A percentile compares a stretch with the other conserved stretches of the same genome.
Conservation (phyloP, 1,284 basidiomycete genomes). For the Naganishia liquefaciens region DNA sequence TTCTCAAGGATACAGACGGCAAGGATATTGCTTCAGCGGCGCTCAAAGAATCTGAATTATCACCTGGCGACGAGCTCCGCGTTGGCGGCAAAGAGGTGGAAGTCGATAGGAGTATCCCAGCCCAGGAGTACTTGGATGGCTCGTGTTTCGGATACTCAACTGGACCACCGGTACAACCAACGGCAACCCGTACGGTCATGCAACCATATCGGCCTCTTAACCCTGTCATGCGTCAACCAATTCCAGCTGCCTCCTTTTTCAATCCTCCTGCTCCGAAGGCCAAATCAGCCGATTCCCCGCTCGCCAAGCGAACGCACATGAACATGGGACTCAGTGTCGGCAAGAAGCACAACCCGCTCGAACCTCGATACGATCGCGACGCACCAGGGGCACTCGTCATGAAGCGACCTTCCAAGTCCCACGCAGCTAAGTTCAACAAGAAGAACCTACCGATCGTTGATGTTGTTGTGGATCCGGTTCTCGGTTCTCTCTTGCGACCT, state of each 20-base stretch:
- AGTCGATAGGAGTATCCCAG: slow-evolving; percentile 61
- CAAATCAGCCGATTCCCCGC: slow-evolving; percentile 14
- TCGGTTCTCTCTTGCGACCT: slow-evolving; percentile 73
- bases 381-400: slow-evolving; percentile 80
- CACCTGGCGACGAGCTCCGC: slow-evolving; percentile 55
- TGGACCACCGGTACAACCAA: slow-evolving; percentile 30
- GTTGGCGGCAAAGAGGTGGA: slow-evolving; percentile 66
- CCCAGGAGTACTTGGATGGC: slow-evolving; percentile 59
- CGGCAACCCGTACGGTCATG: slow-evolving; percentile 18
- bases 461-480: slow-evolving; percentile 90
- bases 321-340: slow-evolving; percentile 12
- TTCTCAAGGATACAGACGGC: slow-evolving; percentile 57
- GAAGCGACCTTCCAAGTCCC: slow-evolving; percentile 71
- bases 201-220: slow-evolving; percentile 23
- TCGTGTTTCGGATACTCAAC: slow-evolving; percentile 54
- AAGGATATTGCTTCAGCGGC: slow-evolving; percentile 42
- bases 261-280: slow-evolving; percentile 18
- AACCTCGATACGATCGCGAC: slow-evolving; percentile 61
- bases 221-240: slow-evolving; percentile 32
- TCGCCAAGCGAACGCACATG: neutral
- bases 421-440: slow-evolving; percentile 68
- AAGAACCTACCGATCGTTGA: slow-evolving; percentile 60
- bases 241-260: slow-evolving; percentile 42
- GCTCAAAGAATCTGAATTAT: slow-evolving; percentile 38
- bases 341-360: slow-evolving; percentile 15